Evolutionary conservation across 2,329 filamentous ascomycete genomes (phyloP).

Genomic region (Akanthomyces muscarius): DNA sequence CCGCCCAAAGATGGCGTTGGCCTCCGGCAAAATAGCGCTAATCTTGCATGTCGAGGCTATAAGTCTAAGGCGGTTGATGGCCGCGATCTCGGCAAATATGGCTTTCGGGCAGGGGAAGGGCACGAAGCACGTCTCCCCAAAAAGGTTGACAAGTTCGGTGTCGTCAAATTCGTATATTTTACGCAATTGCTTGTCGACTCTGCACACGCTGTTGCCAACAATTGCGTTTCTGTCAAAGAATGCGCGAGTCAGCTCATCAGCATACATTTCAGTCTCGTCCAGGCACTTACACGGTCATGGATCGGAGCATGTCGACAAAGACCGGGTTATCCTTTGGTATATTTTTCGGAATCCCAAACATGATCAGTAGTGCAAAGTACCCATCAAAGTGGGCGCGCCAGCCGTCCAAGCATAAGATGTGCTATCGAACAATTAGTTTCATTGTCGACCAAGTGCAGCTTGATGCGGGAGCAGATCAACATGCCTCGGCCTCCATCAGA

Average conservation of each 20-base stretch:
- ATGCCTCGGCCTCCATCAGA: constrained; percentile 15
- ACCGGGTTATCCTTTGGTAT: constrained; percentile 10
- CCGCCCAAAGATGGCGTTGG: constrained; percentile 1
- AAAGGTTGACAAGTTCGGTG: background rate
- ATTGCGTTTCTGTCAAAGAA: background rate
- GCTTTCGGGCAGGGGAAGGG: constrained; percentile 8
- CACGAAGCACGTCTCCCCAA: background rate
- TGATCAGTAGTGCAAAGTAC: constrained; percentile 5
- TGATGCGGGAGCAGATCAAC: background rate
- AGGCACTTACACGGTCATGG: constrained; percentile 8
- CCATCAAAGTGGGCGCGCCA: constrained; percentile 15
- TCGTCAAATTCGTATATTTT: constrained; percentile 12
- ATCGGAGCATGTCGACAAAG: constrained; percentile 6
- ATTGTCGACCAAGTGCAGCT: background rate
- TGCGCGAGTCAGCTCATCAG: background rate
- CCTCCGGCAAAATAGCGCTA: background rate
- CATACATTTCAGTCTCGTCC: background rate
- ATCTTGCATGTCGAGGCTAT: background rate
- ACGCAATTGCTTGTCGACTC: background rate
- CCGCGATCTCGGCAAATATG: constrained; percentile 7
- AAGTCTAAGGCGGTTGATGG: constrained; percentile 11
- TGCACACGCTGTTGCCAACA: constrained; percentile 9
- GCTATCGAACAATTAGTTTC: background rate
- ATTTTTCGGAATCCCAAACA: constrained; percentile 8
- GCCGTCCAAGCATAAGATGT: constrained; percentile 8